These are phyloP conservation scores for Coemansia sp. DNA, from an alignment of 192 early-diverging fungal species.

Conservation along the genomic window DNA sequence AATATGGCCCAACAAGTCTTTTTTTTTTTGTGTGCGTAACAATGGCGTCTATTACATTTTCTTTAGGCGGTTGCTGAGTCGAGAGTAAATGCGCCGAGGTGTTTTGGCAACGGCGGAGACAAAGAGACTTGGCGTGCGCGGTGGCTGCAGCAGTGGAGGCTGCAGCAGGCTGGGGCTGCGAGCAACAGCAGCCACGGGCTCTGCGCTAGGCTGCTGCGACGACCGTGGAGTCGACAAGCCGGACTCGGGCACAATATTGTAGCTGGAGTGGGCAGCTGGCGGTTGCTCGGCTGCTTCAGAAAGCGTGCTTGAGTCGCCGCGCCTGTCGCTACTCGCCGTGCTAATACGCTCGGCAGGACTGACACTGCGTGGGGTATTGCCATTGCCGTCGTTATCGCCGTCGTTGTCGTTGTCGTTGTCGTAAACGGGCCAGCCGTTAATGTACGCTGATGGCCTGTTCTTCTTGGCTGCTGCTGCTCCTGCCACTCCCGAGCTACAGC, in stretches of 20 bases:
- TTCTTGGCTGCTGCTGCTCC: neutral
- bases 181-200: neutral
- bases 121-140: slow-evolving; percentile 14
- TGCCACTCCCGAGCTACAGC: neutral
- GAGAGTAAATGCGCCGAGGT: slow-evolving; percentile 34
- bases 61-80: slow-evolving; percentile 18
- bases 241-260: neutral
- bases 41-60: neutral
- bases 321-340: neutral
- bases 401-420: too few relatives aligned
- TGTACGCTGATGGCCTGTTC: slow-evolving; percentile 20
- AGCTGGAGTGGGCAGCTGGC: neutral
- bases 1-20: too few relatives aligned
- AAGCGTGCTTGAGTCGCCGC: neutral
- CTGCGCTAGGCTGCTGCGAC: neutral
- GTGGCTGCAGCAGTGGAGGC: slow-evolving; percentile 2
- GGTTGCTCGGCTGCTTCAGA: neutral
- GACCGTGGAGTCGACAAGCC: neutral
- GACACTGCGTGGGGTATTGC: neutral
- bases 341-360: neutral
- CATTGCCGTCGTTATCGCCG: too few relatives aligned
- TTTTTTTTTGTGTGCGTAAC: neutral
- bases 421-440: slow-evolving; percentile 46
- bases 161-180: neutral
- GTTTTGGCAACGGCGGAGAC: slow-evolving; percentile 20